These are phyloP conservation scores for Hygrophila difformis DNA, from an alignment of 257 asterid species.

Conservation along the genomic window DNA sequence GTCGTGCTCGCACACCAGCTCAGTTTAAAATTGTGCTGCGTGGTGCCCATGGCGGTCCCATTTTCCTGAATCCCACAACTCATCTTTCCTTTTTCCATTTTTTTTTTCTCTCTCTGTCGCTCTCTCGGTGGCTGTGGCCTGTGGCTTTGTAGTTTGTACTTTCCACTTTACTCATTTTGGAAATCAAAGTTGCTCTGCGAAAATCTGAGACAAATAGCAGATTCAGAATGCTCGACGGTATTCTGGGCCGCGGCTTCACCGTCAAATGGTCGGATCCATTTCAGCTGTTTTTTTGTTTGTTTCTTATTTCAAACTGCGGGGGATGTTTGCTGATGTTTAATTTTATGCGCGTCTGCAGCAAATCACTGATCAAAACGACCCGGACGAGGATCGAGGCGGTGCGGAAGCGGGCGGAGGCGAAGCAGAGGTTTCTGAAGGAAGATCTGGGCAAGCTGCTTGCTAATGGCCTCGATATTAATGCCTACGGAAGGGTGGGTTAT, in stretches of 20 bases:
- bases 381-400: conserved; percentile 68
- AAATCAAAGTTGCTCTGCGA: too few relatives aligned
- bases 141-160: too few relatives aligned
- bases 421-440: conserved; percentile 81
- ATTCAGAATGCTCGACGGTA: conserved; percentile 81
- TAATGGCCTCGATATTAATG: conserved; percentile 87
- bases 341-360: conserved; percentile 34
- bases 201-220: too few relatives aligned
- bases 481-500: conserved; percentile 76
- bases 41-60: too few relatives aligned
- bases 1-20: too few relatives aligned
- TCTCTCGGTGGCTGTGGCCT: too few relatives aligned
- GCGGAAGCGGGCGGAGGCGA: conserved; percentile 77
- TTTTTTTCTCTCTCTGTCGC: too few relatives aligned
- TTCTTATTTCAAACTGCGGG: not conserved
- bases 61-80: too few relatives aligned
- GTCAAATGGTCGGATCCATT: conserved; percentile 64
- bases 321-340: not conserved
- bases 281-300: not conserved
- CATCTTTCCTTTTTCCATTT: too few relatives aligned
- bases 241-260: conserved; percentile 72
- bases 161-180: too few relatives aligned
- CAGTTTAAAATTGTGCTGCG: too few relatives aligned
- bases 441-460: conserved; percentile 87
- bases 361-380: conserved; percentile 56